phyloP scores from a whole-genome alignment of 306 rosid species.

The Corylus americana region DNA sequence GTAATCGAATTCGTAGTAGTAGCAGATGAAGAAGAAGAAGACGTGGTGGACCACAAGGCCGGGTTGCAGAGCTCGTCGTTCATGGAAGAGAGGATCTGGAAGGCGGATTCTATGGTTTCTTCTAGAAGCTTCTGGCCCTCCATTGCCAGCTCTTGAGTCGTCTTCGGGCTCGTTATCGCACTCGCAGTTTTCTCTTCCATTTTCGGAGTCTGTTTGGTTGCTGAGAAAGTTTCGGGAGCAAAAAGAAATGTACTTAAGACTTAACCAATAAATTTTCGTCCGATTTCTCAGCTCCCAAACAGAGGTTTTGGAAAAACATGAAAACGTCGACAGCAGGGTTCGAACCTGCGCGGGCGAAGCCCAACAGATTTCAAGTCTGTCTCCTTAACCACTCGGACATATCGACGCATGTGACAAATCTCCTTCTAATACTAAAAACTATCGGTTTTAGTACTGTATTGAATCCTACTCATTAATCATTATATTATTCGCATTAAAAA shows the following conservation, averaged over 20 bases:
- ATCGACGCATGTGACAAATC: background rate
- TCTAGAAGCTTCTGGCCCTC: constrained; percentile 83
- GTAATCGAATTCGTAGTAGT: constrained; percentile 14
- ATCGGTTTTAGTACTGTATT: too few species aligned
- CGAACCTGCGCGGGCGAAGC: constrained; percentile 69
- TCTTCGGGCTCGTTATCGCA: constrained; percentile 38
- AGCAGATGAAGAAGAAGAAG: constrained; percentile 39
- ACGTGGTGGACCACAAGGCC: constrained; percentile 65
- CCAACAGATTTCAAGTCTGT: constrained; percentile 68
- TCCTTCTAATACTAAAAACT: too few species aligned
- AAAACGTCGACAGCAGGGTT: constrained; percentile 53
- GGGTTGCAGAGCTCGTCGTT: constrained; percentile 97
- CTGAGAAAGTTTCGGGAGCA: constrained; percentile 2
- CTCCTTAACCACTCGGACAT: constrained; percentile 70
- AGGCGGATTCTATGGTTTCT: constrained; percentile 83
- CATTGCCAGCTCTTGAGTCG: constrained; percentile 76
- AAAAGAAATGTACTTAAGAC: background rate
- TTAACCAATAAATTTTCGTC: background rate
- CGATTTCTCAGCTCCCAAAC: constrained; percentile 27
- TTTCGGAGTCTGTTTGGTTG: background rate
- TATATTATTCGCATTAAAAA: too few species aligned
- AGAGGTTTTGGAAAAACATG: background rate
- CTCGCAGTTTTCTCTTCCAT: constrained; percentile 60
- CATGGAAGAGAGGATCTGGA: constrained; percentile 90
- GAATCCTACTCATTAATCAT: too few species aligned